Conservation (phyloP, 768 basidiomycete species). For the Chalciporus pseudorubinellus region DNA sequence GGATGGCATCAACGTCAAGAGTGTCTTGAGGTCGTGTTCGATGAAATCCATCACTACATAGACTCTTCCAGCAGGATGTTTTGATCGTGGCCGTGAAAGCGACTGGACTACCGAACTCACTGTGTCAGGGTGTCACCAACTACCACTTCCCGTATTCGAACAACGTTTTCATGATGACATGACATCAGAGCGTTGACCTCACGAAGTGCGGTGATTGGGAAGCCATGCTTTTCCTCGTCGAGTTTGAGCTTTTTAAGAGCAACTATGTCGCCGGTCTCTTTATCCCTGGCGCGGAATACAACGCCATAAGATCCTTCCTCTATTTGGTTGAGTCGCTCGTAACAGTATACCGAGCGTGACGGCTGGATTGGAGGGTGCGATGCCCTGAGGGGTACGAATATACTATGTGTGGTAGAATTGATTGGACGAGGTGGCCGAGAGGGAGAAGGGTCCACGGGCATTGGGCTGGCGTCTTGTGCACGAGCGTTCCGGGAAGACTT, state of each 20-base stretch:
- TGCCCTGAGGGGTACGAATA: conserved; percentile 73
- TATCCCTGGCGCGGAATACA: conserved; percentile 94
- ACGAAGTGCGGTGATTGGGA: conserved; percentile 93
- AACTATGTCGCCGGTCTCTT: conserved; percentile 92
- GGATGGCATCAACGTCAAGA: conserved; percentile 91
- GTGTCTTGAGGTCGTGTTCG: conserved; percentile 97
- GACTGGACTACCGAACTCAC: conserved; percentile 55
- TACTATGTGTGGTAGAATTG: conserved; percentile 45
- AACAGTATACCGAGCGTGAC: conserved; percentile 91
- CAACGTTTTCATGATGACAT: conserved; percentile 93
- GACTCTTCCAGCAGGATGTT: conserved; percentile 54
- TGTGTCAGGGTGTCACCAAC: conserved; percentile 98
- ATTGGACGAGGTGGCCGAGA: conserved; percentile 12
- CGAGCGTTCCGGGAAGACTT: conserved; percentile 37
- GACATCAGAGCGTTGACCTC: conserved; percentile 97
- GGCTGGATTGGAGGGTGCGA: conserved; percentile 77
- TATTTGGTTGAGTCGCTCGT: conserved; percentile 94
- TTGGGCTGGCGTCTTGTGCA: conserved; percentile 15
- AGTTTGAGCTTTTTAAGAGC: conserved; percentile 97
- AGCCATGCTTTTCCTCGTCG: conserved; percentile 98
- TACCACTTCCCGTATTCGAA: conserved; percentile 94
- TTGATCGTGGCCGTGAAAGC: conserved; percentile 6
- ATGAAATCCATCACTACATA: conserved; percentile 99
- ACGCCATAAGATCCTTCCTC: conserved; percentile 98
- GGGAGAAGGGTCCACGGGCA: conserved; percentile 16